These are phyloP conservation scores for Lentinula novae-zelandiae DNA, from an alignment of 1,284 basidiomycete genomes.

Conservation along the genomic window DNA sequence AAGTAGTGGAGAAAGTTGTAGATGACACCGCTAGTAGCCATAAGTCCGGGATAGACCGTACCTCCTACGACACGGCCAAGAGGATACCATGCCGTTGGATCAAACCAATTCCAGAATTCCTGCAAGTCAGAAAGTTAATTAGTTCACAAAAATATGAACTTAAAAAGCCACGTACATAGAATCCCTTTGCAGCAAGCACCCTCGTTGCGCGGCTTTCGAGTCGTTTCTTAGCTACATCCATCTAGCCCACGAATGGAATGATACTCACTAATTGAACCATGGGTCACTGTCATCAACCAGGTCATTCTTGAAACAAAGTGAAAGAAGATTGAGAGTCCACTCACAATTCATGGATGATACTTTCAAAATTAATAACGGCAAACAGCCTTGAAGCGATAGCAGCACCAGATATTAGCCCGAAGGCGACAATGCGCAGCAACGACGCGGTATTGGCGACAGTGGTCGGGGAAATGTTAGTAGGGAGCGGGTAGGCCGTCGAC, in stretches of 20 bases:
- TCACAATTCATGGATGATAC: constrained; percentile 98
- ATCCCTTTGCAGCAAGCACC: constrained; percentile 87
- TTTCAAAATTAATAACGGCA: constrained; percentile 97
- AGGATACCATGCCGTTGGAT: constrained; percentile 98
- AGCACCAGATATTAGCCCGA: constrained; percentile 86
- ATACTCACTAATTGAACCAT: constrained; percentile 93
- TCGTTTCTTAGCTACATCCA: neutral
- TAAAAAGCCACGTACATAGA: constrained; percentile 67
- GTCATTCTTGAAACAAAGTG: neutral
- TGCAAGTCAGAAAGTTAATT: constrained; percentile 26
- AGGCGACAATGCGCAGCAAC: constrained; percentile 81
- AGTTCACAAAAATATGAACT: neutral
- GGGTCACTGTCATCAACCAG: constrained; percentile 67
- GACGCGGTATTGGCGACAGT: constrained; percentile 82
- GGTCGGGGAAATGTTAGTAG: constrained; percentile 61
- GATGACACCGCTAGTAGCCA: constrained; percentile 97
- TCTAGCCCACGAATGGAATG: neutral
- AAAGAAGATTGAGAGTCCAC: constrained; percentile 28
- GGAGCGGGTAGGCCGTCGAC: constrained; percentile 66
- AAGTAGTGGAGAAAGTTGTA: constrained; percentile 87
- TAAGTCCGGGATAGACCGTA: constrained; percentile 96
- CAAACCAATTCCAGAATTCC: constrained; percentile 99
- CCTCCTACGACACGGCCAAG: constrained; percentile 97
- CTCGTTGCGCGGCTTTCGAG: constrained; percentile 78
- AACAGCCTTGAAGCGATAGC: constrained; percentile 96